Percentiles rank a stretch among this genome's conserved stretches.
These are phyloP conservation scores for Lippia alba DNA, from an alignment of 305 asterid genomes.

Conservation along the genomic window DNA sequence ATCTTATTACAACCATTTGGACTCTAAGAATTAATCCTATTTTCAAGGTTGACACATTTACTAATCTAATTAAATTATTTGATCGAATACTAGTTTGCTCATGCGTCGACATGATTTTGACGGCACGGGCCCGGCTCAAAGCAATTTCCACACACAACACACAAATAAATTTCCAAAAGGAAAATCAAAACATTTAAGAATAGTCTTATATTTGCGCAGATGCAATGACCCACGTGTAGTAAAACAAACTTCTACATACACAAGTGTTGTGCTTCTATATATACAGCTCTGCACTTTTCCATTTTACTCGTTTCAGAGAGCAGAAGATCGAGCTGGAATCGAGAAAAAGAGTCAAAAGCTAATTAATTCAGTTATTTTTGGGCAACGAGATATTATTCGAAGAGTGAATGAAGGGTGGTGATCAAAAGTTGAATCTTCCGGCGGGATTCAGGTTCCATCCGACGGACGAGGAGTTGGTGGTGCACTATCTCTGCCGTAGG, in stretches of 20 bases:
- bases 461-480: constrained; percentile 76
- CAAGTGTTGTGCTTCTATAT: neutral
- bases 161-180: neutral
- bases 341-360: neutral
- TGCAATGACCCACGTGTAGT: constrained; percentile 36
- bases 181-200: neutral
- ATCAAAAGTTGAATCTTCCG: constrained; percentile 53
- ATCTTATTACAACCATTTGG: too few relatives aligned
- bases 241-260: neutral
- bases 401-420: constrained; percentile 43
- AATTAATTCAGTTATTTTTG: neutral
- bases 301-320: constrained; percentile 22
- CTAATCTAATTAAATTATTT: too few relatives aligned
- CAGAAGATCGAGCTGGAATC: neutral
- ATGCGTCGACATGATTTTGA: neutral
- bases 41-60: too few relatives aligned
- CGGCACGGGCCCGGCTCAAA: neutral
- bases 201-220: constrained; percentile 15
- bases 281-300: constrained; percentile 15
- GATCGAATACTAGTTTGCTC: too few relatives aligned
- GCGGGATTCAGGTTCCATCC: constrained; percentile 86
- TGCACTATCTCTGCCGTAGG: constrained; percentile 65
- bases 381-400: neutral
- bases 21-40: too few relatives aligned
- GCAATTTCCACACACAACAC: neutral